These are phyloP conservation scores for Oryza australiensis DNA, from an alignment of 176 grass and related monocot species.

Conservation along the genomic window DNA sequence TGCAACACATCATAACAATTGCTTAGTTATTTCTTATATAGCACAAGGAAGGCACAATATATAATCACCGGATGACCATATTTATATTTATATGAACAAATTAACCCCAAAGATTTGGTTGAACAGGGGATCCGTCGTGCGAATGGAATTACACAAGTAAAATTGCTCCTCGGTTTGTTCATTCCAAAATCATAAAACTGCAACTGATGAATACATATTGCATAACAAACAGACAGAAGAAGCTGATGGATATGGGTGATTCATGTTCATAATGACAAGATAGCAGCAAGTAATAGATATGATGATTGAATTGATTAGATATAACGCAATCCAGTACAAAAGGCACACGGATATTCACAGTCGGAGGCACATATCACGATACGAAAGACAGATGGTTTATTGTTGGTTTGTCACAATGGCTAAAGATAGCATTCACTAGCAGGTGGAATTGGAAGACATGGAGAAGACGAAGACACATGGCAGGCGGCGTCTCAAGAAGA, in stretches of 20 bases:
- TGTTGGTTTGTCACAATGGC: background rate
- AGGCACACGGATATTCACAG: background rate
- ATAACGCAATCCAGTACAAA: background rate
- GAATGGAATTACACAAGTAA: background rate
- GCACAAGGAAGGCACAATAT: background rate
- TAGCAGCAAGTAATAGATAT: background rate
- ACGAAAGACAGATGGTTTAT: background rate
- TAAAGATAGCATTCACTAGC: background rate
- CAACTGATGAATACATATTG: background rate
- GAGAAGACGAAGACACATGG: background rate
- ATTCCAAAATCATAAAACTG: background rate
- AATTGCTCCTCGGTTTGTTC: background rate
- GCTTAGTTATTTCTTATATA: background rate
- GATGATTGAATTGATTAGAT: background rate
- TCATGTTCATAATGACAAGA: background rate
- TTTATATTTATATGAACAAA: background rate
- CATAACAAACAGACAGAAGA: background rate
- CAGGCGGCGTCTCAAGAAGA: background rate
- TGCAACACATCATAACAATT: background rate
- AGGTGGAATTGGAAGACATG: background rate
- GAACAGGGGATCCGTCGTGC: background rate
- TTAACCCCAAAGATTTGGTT: background rate
- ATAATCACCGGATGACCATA: too few species aligned
- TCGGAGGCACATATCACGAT: background rate
- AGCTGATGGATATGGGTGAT: background rate